These are phyloP conservation scores for Vigna angularis DNA, from an alignment of 306 rosid genomes.

Conservation along the genomic window DNA sequence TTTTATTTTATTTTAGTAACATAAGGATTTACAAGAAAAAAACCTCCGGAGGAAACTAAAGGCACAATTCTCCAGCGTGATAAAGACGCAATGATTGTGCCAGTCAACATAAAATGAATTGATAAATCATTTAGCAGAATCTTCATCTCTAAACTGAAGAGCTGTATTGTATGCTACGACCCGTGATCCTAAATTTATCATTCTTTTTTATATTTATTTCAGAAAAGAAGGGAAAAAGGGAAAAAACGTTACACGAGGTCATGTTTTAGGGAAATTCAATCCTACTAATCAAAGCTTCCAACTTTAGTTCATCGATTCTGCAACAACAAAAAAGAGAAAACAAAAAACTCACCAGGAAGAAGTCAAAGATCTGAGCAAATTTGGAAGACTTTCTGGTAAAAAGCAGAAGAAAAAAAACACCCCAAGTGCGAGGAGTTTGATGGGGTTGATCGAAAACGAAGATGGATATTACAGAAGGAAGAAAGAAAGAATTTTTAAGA, in stretches of 20 bases:
- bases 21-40: constrained; percentile 8
- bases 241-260: not conserved
- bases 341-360: constrained; percentile 48
- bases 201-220: not conserved
- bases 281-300: not conserved
- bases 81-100: constrained; percentile 1
- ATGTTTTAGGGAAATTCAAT: constrained; percentile 19
- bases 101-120: not conserved
- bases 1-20: not conserved
- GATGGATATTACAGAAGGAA: constrained; percentile 19
- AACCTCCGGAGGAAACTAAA: not conserved
- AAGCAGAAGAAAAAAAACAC: constrained; percentile 43
- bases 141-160: not conserved
- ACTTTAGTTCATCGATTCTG: not conserved
- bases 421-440: constrained; percentile 12
- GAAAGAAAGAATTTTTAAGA: constrained; percentile 23
- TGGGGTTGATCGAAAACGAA: constrained; percentile 23
- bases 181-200: not conserved
- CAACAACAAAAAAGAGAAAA: constrained; percentile 20
- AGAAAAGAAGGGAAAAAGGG: not conserved
- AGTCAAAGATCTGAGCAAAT: constrained; percentile 68
- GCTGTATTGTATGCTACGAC: not conserved
- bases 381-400: constrained; percentile 2
- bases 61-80: constrained; percentile 25
- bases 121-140: constrained; percentile 13